These are phyloP conservation scores for Podila clonocystis DNA, from an alignment of 192 early-diverging fungal genomes.

Conservation along the genomic window DNA sequence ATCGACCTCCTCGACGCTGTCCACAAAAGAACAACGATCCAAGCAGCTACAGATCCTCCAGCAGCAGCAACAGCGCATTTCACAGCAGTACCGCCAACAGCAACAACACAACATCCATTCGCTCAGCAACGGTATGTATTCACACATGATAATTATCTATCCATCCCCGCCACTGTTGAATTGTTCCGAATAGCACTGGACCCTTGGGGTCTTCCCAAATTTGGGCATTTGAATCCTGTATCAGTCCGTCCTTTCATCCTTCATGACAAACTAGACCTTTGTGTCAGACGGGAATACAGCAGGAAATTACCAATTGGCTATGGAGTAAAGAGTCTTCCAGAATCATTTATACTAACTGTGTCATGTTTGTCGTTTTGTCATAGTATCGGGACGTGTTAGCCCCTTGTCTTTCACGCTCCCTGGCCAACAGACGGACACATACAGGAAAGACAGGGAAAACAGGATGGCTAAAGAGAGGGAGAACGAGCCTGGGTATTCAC, in stretches of 20 bases:
- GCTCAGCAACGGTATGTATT: constrained; percentile 13
- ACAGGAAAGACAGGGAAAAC: neutral
- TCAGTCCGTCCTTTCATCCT: too few species aligned
- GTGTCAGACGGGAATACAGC: too few species aligned
- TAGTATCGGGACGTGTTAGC: neutral
- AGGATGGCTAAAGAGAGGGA: neutral
- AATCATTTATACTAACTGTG: neutral
- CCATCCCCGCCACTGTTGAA: too few species aligned
- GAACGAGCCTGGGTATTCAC: neutral
- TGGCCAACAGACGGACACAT: neutral
- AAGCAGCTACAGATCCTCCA: constrained; percentile 36
- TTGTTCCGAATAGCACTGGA: neutral
- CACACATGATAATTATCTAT: constrained; percentile 8
- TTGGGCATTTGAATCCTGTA: neutral
- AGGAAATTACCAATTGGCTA: too few species aligned
- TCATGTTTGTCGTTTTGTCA: neutral
- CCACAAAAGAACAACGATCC: constrained; percentile 23
- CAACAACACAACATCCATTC: neutral
- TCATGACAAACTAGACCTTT: too few species aligned
- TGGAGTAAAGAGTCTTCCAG: too few species aligned
- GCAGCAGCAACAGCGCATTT: constrained; percentile 18
- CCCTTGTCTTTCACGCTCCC: neutral
- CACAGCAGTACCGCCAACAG: constrained; percentile 10
- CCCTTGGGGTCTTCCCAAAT: neutral
- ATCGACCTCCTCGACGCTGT: constrained; percentile 13